Conservation (phyloP, 805 yeast species). For the Kregervanrija pseudodelftensis region DNA sequence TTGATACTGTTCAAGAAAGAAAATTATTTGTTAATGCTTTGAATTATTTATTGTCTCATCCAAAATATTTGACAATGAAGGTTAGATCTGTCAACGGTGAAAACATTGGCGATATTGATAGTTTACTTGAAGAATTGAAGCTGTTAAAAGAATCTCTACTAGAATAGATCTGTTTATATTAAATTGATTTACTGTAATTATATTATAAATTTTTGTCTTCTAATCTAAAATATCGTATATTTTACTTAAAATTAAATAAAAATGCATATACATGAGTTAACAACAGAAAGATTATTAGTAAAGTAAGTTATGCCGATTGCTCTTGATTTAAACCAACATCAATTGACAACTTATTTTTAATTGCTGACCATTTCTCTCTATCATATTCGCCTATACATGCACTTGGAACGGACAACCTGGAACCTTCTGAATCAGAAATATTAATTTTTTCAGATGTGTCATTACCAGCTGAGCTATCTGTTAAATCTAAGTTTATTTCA, state of each 20-base stretch:
- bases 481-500: too few relatives aligned
- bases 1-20: conserved; percentile 53
- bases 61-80: conserved; percentile 70
- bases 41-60: conserved; percentile 75
- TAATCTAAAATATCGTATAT: neutral
- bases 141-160: conserved; percentile 41
- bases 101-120: conserved; percentile 32
- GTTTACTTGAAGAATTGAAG: conserved; percentile 42
- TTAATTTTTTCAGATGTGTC: too few relatives aligned
- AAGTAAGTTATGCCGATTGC: neutral
- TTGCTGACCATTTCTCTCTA: conserved; percentile 56
- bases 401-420: conserved; percentile 41
- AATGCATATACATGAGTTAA: neutral
- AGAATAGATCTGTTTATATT: conserved; percentile 8
- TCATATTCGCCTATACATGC: conserved; percentile 60
- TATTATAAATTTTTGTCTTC: conserved; percentile 1
- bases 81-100: conserved; percentile 56
- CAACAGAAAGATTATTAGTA: neutral
- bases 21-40: conserved; percentile 54
- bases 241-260: neutral
- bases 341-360: conserved; percentile 26
- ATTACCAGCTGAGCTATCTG: too few relatives aligned
- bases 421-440: conserved; percentile 6
- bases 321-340: neutral
- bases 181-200: neutral